These are phyloP conservation scores for Phytophthora podocarpi DNA, from an alignment of 352 stramenopile genomes.

Conservation along the genomic window DNA sequence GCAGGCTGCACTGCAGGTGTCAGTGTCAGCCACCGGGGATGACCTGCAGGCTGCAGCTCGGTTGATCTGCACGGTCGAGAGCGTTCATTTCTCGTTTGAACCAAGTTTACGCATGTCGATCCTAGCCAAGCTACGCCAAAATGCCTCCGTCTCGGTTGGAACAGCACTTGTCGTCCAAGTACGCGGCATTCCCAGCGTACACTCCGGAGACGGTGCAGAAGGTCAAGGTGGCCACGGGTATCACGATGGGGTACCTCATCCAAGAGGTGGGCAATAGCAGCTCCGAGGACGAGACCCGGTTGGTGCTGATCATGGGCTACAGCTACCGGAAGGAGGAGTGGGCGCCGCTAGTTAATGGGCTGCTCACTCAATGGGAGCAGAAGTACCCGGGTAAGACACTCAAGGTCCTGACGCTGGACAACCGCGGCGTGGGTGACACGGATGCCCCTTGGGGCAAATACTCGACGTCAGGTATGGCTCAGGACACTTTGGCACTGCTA, in stretches of 20 bases:
- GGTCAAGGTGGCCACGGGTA: constrained; percentile 39
- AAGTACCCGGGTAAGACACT: constrained; percentile 20
- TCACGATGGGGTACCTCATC: constrained; percentile 56
- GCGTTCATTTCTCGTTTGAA: constrained; percentile 22
- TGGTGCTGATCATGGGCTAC: constrained; percentile 59
- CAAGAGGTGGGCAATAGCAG: constrained; percentile 34
- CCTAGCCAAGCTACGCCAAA: background rate
- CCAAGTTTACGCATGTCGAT: background rate
- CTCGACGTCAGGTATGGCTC: constrained; percentile 62
- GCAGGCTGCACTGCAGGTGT: too few species aligned
- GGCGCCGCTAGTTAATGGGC: constrained; percentile 34
- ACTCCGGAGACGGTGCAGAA: constrained; percentile 36
- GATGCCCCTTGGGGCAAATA: constrained; percentile 61
- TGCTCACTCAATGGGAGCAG: constrained; percentile 40
- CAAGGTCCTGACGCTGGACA: constrained; percentile 63
- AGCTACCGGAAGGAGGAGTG: constrained; percentile 49
- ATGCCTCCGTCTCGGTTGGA: constrained; percentile 41
- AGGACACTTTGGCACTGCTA: constrained; percentile 63
- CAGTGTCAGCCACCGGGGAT: too few species aligned
- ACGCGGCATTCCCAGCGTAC: constrained; percentile 35
- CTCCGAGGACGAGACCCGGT: constrained; percentile 23
- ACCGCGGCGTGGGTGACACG: constrained; percentile 55
- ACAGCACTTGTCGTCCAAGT: constrained; percentile 51
- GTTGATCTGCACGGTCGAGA: too few species aligned
- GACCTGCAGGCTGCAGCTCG: too few species aligned